A percentile compares a stretch with the other conserved stretches of the same genome.
Evolutionary conservation across 179 eudicot genomes (phyloP).

Genomic region (Drosera spatulata): DNA sequence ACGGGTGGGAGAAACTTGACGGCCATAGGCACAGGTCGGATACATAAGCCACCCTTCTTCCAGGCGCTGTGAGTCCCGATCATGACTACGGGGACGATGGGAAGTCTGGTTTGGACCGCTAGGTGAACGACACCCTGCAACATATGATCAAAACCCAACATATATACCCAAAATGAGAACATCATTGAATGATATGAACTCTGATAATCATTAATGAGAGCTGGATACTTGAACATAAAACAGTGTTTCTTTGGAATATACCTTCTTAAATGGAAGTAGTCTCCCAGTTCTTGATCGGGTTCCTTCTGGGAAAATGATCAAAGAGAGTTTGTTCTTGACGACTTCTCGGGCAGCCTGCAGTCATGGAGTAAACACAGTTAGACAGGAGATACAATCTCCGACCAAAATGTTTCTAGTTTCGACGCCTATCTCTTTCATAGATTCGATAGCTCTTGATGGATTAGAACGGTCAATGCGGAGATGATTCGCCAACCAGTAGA

Average conservation of each 20-base stretch:
- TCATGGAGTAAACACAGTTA: neutral
- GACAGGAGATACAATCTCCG: too few species aligned
- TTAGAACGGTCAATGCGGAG: slow-evolving; percentile 38
- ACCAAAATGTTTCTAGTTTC: neutral
- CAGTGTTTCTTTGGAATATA: neutral
- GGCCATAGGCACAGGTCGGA: slow-evolving; percentile 24
- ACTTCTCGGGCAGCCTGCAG: slow-evolving; percentile 25
- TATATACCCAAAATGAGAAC: neutral
- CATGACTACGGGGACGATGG: slow-evolving; percentile 27
- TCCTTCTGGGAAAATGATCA: slow-evolving; percentile 38
- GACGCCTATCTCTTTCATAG: slow-evolving; percentile 25
- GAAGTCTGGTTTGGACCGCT: slow-evolving; percentile 26
- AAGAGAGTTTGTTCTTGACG: slow-evolving; percentile 21
- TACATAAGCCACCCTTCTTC: slow-evolving; percentile 27
- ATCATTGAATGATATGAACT: neutral
- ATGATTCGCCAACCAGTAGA: slow-evolving; percentile 26
- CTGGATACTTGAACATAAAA: neutral
- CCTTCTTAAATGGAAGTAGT: slow-evolving; percentile 28
- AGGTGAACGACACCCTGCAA: slow-evolving; percentile 32
- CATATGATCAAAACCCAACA: neutral
- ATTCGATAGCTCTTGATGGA: slow-evolving; percentile 26
- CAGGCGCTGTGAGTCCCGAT: slow-evolving; percentile 29
- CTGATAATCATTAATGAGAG: neutral
- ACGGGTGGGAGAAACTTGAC: slow-evolving; percentile 28
- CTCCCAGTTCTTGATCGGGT: slow-evolving; percentile 28